Conservation (phyloP, 2,329 filamentous ascomycete species). For the Colletotrichum shisoi region DNA sequence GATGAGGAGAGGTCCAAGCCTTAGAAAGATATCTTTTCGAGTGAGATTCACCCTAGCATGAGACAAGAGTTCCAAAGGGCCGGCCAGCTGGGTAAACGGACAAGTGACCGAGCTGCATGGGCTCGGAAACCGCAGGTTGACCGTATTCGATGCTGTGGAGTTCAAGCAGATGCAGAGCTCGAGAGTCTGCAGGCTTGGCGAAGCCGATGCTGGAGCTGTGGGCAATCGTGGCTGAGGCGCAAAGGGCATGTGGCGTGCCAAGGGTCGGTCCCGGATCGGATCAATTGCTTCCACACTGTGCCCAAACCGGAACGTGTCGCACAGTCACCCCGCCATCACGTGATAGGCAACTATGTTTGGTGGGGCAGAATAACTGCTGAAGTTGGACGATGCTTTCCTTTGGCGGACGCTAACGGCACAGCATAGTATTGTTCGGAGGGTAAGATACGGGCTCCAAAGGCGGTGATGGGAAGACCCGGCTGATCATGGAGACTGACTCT, state of each 20-base stretch:
- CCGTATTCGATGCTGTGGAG: not conserved
- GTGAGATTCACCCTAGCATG: not conserved
- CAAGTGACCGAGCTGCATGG: conserved; percentile 4
- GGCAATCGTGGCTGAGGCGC: not conserved
- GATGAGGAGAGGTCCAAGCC: conserved; percentile 15
- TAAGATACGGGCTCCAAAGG: conserved; percentile 31
- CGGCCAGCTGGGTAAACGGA: not conserved
- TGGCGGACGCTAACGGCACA: conserved; percentile 19
- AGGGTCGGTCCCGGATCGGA: not conserved
- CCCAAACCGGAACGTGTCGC: not conserved
- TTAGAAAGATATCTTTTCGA: not conserved
- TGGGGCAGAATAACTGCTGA: conserved; percentile 25
- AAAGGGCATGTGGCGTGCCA: not conserved
- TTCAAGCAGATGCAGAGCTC: conserved; percentile 9
- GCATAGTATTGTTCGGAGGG: conserved; percentile 17
- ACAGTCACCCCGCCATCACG: conserved; percentile 39
- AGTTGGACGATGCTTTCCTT: conserved; percentile 22
- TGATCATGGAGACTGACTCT: conserved; percentile 28
- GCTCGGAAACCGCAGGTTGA: not conserved
- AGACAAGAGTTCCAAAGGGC: not conserved
- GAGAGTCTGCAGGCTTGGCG: conserved; percentile 2
- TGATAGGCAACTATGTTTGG: conserved; percentile 10
- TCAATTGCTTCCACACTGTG: conserved; percentile 14
- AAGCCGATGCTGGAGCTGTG: not conserved
- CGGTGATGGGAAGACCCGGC: conserved; percentile 35